Evolutionary conservation across 768 basidiomycete species (phyloP).

Genomic region (Suillus americanus): DNA sequence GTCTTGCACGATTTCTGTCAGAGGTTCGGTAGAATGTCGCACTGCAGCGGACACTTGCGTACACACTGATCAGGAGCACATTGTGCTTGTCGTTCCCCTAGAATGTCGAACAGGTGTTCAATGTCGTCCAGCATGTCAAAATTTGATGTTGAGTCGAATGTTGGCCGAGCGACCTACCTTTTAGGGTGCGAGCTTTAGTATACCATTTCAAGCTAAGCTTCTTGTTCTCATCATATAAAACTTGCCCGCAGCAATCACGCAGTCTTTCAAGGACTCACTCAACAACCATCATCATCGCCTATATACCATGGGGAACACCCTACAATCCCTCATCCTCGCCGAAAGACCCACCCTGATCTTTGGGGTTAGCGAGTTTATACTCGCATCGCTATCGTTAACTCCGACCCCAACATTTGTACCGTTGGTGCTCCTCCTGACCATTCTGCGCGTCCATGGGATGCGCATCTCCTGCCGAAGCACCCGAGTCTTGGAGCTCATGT

Average conservation of each 20-base stretch:
- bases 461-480: slow-evolving; percentile 29
- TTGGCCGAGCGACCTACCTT: not conserved
- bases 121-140: not conserved
- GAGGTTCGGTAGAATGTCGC: not conserved
- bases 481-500: slow-evolving; percentile 28
- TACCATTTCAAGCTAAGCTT: not conserved
- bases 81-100: not conserved
- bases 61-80: not conserved
- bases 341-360: slow-evolving; percentile 26
- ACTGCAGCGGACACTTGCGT: not conserved
- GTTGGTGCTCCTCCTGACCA: slow-evolving; percentile 26
- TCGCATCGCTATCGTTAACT: slow-evolving; percentile 28
- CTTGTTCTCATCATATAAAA: not conserved
- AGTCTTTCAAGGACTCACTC: not conserved
- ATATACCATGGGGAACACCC: slow-evolving; percentile 7
- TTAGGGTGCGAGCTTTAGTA: not conserved
- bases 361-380: slow-evolving; percentile 17
- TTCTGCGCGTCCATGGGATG: slow-evolving; percentile 32
- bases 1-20: not conserved
- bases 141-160: not conserved
- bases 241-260: not conserved
- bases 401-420: slow-evolving; percentile 35
- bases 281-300: not conserved
- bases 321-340: slow-evolving; percentile 26
- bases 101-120: not conserved